These are phyloP conservation scores for Paradendryphiella salina DNA, from an alignment of 2,329 filamentous ascomycete genomes.

Conservation along the genomic window DNA sequence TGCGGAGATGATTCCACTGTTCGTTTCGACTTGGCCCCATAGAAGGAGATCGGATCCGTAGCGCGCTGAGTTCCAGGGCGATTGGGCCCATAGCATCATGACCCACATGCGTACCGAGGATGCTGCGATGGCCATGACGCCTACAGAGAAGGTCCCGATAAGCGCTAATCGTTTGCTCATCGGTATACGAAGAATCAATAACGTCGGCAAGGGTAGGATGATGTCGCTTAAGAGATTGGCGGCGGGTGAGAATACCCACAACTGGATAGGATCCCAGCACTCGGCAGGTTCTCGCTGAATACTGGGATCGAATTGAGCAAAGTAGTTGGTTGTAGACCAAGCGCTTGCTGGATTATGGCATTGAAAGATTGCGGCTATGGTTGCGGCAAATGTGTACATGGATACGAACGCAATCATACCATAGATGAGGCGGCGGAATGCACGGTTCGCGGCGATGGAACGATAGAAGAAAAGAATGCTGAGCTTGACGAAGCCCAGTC, in stretches of 20 bases:
- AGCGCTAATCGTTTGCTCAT: constrained; percentile 57
- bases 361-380: constrained; percentile 39
- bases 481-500: constrained; percentile 40
- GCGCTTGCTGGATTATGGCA: constrained; percentile 39
- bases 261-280: constrained; percentile 39
- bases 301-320: constrained; percentile 37
- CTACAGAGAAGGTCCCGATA: constrained; percentile 44
- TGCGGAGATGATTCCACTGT: constrained; percentile 53
- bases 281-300: constrained; percentile 24
- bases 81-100: constrained; percentile 42
- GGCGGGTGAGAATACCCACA: constrained; percentile 45
- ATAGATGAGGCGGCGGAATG: constrained; percentile 38
- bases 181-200: constrained; percentile 54
- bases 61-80: constrained; percentile 43
- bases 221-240: constrained; percentile 51
- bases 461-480: constrained; percentile 44
- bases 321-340: constrained; percentile 33
- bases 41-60: constrained; percentile 46
- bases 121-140: constrained; percentile 43
- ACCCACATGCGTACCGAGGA: constrained; percentile 45
- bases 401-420: constrained; percentile 36
- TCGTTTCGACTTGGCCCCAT: constrained; percentile 55
- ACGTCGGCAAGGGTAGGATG: constrained; percentile 52
- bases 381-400: constrained; percentile 36
- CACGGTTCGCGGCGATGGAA: constrained; percentile 40